These are phyloP conservation scores for Bipolaris sorokiniana DNA, from an alignment of 2,329 filamentous ascomycete genomes.

Conservation along the genomic window DNA sequence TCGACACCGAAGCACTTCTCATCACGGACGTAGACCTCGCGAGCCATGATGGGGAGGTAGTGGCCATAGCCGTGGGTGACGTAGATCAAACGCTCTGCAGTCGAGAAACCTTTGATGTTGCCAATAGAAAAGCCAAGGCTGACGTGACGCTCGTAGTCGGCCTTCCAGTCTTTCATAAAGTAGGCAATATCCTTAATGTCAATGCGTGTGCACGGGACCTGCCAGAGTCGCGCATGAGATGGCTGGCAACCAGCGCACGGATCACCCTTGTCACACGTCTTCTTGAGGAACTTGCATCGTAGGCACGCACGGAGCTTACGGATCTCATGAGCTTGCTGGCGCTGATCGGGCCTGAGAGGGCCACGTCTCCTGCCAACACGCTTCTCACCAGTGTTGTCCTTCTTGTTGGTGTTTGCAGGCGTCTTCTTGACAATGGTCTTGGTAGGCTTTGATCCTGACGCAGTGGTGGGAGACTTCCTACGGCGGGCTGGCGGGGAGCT, in stretches of 20 bases:
- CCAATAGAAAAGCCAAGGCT: conserved; percentile 86
- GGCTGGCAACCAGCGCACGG: conserved; percentile 95
- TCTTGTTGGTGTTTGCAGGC: conserved; percentile 71
- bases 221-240: conserved; percentile 93
- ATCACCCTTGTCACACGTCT: conserved; percentile 97
- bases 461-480: conserved; percentile 70
- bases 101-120: conserved; percentile 87
- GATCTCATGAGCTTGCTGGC: conserved; percentile 96
- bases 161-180: conserved; percentile 99
- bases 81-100: conserved; percentile 73
- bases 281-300: conserved; percentile 98
- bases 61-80: conserved; percentile 97
- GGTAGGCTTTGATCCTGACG: conserved; percentile 76
- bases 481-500: conserved; percentile 69
- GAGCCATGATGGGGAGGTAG: conserved; percentile 88
- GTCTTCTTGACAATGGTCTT: conserved; percentile 84
- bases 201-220: conserved; percentile 95
- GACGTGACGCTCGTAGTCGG: conserved; percentile 91
- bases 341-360: conserved; percentile 88
- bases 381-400: conserved; percentile 80
- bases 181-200: conserved; percentile 98
- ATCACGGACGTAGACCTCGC: conserved; percentile 90
- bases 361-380: conserved; percentile 90
- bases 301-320: conserved; percentile 92
- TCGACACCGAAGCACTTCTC: conserved; percentile 92